Conservation (phyloP, 257 asterid species). For the Nicotiana otophora region DNA sequence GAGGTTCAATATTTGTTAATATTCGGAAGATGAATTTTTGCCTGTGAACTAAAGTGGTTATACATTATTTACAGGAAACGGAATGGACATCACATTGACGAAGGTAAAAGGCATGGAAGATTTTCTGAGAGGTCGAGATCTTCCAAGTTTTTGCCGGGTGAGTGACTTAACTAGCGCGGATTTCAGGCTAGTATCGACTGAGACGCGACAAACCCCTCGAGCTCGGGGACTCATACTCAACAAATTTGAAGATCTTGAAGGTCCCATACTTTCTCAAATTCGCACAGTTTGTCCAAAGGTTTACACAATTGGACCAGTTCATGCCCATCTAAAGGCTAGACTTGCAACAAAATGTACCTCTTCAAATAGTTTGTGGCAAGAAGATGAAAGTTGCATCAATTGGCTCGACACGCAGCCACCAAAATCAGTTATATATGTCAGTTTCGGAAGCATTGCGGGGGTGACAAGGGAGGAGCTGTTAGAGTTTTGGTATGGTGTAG, state of each 20-base stretch:
- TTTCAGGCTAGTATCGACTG: conserved; percentile 24
- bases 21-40: not conserved
- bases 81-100: conserved; percentile 37
- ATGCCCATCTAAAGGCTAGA: conserved; percentile 44
- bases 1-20: no score
- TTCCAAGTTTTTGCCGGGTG: conserved; percentile 46
- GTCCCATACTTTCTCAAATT: conserved; percentile 37
- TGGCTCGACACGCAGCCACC: conserved; percentile 2
- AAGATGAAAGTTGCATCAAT: conserved; percentile 34
- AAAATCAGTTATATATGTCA: conserved; percentile 8
- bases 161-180: conserved; percentile 17
- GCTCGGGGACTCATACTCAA: conserved; percentile 58
- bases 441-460: conserved; percentile 10
- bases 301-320: conserved; percentile 69
- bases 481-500: conserved; percentile 7
- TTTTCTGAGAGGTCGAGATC: conserved; percentile 57
- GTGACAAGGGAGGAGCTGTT: not conserved
- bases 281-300: conserved; percentile 46
- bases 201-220: conserved; percentile 28
- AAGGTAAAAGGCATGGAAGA: conserved; percentile 64
- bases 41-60: not conserved
- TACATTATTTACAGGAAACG: conserved; percentile 27
- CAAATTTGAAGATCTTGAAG: conserved; percentile 69
- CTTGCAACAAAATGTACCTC: conserved; percentile 19
- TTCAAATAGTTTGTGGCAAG: conserved; percentile 50